Evolutionary conservation across 169 alveolate genomes (phyloP), one percentile per base, ranked within the genome.

Genomic region (Plasmodium sp.): DNA sequence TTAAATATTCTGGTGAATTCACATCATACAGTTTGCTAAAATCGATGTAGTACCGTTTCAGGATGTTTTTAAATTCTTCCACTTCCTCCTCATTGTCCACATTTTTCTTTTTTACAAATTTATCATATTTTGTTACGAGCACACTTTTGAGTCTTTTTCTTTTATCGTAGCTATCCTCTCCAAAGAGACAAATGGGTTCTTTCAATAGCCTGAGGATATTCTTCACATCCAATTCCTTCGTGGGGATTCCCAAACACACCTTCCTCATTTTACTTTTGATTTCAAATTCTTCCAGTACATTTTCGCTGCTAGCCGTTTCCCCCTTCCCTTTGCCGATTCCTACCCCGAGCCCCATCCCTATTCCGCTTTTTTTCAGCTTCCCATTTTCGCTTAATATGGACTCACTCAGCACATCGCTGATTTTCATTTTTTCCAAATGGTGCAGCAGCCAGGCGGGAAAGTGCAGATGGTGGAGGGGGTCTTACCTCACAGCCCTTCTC

Each of bases 181-280:
- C 98, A 92, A 96, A 96, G 12, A 96, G 81, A 92, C 96, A 94
- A 62, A 96, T 95, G 84, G 98, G 98, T 84, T 96, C 97, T 43
- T 92, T 88, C 56, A 96, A 96, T 41, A 97, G 88, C 43, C 98
- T 41, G n/a, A 96, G 94, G 74, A 96, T 88, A 75, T 71, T 92
- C 45, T 88, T 95, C 51, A 96, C 94, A 51, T 93, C 97, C 14
- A 58, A 72, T 54, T 96, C 98, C 39, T 95, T 94, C 16, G 98
- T 96, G 48, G 98, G 96, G 12, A 96, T 90, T 18, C 97, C 98
- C 43, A 96, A 80, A 31, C 93, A 84, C 7, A 96, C 92, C 86
- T 96, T 96, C 62, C 96, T 94, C 79, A 96, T 73, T 72, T 95
- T 95, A 84, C 92, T 84, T 92, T 94, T 95, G 58, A 96, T 88